Conservation (phyloP, 352 stramenopile species). For the Globisporangium uncinulatum region DNA sequence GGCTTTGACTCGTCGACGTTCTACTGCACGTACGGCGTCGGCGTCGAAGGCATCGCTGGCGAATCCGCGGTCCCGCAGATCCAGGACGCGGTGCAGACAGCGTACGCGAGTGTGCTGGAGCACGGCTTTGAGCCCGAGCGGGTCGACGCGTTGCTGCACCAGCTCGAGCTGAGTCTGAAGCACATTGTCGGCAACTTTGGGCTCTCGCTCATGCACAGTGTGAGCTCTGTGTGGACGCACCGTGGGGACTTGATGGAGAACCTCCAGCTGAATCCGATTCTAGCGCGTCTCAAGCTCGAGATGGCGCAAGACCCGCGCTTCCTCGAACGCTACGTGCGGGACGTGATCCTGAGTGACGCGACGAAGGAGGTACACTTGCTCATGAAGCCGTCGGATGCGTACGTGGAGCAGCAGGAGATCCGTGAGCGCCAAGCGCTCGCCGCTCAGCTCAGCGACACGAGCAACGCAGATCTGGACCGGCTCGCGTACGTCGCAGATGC, state of each 20-base stretch:
- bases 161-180: conserved; percentile 80
- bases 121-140: conserved; percentile 72
- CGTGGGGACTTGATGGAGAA: conserved; percentile 57
- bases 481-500: conserved; percentile 38
- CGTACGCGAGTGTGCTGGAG: conserved; percentile 45
- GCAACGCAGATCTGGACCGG: conserved; percentile 47
- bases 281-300: conserved; percentile 49
- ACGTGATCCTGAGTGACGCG: conserved; percentile 43
- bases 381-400: conserved; percentile 64
- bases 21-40: conserved; percentile 73
- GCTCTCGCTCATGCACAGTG: conserved; percentile 65
- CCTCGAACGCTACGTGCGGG: conserved; percentile 49
- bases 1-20: conserved; percentile 78
- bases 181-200: conserved; percentile 82
- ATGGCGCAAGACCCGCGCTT: conserved; percentile 63
- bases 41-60: conserved; percentile 64
- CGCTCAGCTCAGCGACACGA: conserved; percentile 29
- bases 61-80: conserved; percentile 49
- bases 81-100: conserved; percentile 44
- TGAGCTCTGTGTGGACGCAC: conserved; percentile 69
- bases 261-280: conserved; percentile 62
- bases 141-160: conserved; percentile 68
- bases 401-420: conserved; percentile 51
- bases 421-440: conserved; percentile 44
- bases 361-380: conserved; percentile 62